Base-by-base conservation (phyloP, 441 rosid genomes). In the Manihot esculenta region DNA sequence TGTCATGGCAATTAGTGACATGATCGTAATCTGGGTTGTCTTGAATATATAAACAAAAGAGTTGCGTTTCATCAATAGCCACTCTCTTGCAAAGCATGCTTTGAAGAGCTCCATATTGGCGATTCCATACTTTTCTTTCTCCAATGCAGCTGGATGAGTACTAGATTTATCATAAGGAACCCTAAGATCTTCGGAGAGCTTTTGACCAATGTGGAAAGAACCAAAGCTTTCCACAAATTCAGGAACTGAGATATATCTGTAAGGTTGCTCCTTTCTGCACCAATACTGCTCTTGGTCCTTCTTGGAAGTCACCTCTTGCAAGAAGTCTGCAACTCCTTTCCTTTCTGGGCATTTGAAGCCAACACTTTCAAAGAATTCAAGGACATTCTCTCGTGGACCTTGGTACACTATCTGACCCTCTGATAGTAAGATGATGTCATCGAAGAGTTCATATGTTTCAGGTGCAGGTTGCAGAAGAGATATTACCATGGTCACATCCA, bases 381-480 rank as follows among this genome's bases (percentile, higher is more conserved):
- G 86, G 6, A 87, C 84, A 20, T 80, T 67, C 9, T 86, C 88
- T 8, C 90, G 75, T 0, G 85, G 90, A 26, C 94, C 92, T 78
- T 89, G 92, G 71, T 84, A 89, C 13, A 89, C 83, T 27, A 89
- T 84, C 74, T 87, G 89, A 48, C 91, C 92, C 38, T 89, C 95
- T 0, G 95, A 81, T 14, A 87, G 86, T 33, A 87, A 70, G 70
- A 89, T 83, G 47, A 89, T 81, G 66, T 86, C 87, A 70, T 89
- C 87, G 5, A 87, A 89, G 51, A 89, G 89, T 17, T 86, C 83
- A 55, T 72, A 87, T 23, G 91, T 87, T 79, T 87, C 95, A 0
- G 95, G 95, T 58, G 95, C 91, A 30, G 95, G 95, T 60, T 87
- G 91, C 62, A 87, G 78, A 38, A 89, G 91, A 51, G 94, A 83